Percentiles rank a stretch among this genome's conserved stretches.
These are phyloP conservation scores for Capsella rubella DNA, from an alignment of 441 rosid species.

Conservation along the genomic window DNA sequence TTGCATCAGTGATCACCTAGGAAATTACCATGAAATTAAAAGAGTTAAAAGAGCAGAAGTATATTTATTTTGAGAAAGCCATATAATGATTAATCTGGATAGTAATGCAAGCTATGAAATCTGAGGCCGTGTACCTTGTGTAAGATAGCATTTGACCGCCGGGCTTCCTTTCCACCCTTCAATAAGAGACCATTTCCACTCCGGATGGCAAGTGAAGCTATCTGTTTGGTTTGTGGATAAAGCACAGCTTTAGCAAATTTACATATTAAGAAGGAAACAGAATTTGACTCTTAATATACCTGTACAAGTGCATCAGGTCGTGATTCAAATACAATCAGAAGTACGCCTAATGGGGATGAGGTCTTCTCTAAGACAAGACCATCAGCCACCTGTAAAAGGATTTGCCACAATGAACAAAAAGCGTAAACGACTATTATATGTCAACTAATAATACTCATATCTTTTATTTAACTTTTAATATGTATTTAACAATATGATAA, in stretches of 20 bases:
- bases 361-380: constrained; percentile 96
- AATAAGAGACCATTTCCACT: constrained; percentile 95
- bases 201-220: constrained; percentile 93
- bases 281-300: constrained; percentile 51
- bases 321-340: constrained; percentile 94
- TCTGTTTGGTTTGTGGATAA: constrained; percentile 58
- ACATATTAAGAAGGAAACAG: constrained; percentile 10
- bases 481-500: constrained; percentile 31
- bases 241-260: constrained; percentile 24
- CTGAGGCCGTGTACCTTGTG: constrained; percentile 70
- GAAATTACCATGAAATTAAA: constrained; percentile 19
- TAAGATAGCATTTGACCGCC: constrained; percentile 88
- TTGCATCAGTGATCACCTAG: constrained; percentile 89
- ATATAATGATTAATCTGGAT: neutral
- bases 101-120: constrained; percentile 2
- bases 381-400: constrained; percentile 76
- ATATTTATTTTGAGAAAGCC: constrained; percentile 18
- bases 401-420: constrained; percentile 18
- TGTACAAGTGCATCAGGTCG: constrained; percentile 98
- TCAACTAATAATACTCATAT: constrained; percentile 3
- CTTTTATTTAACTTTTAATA: neutral
- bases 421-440: constrained; percentile 13
- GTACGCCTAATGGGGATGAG: constrained; percentile 95
- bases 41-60: neutral
- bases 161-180: constrained; percentile 99